Evolutionary conservation across 306 rosid genomes (phyloP).

Genomic region (Cicer chorassanicum): DNA sequence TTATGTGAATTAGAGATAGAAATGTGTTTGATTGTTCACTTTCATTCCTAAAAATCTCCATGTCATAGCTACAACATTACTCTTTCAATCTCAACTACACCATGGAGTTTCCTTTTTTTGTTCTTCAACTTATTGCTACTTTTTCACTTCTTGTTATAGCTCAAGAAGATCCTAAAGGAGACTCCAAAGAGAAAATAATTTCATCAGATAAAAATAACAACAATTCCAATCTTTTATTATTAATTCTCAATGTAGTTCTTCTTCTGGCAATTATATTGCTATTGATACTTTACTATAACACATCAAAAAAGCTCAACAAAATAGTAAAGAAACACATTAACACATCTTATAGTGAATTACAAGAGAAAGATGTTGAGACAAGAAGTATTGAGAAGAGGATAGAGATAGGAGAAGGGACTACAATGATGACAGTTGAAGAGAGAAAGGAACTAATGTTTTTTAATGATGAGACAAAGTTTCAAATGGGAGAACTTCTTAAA

Average conservation of each 20-base stretch:
- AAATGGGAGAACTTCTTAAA: slow-evolving; percentile 68
- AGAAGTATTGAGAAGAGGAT: slow-evolving; percentile 39
- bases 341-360: not conserved
- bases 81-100: slow-evolving; percentile 36
- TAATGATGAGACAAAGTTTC: slow-evolving; percentile 50
- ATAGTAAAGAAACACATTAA: slow-evolving; percentile 44
- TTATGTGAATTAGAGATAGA: slow-evolving; percentile 37
- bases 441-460: slow-evolving; percentile 65
- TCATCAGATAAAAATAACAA: slow-evolving; percentile 19
- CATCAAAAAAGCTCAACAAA: slow-evolving; percentile 53
- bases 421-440: slow-evolving; percentile 50
- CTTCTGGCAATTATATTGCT: slow-evolving; percentile 55
- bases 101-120: slow-evolving; percentile 39
- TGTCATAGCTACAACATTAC: slow-evolving; percentile 31
- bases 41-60: slow-evolving; percentile 2
- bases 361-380: slow-evolving; percentile 31
- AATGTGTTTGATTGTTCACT: slow-evolving; percentile 5
- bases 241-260: slow-evolving; percentile 50
- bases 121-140: slow-evolving; percentile 28
- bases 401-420: slow-evolving; percentile 46
- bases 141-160: slow-evolving; percentile 41
- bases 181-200: slow-evolving; percentile 37
- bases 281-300: slow-evolving; percentile 53
- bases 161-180: slow-evolving; percentile 44
- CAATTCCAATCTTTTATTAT: slow-evolving; percentile 8